These are phyloP conservation scores for Yamadazyma diddensiae DNA, from an alignment of 1,139 yeast genomes.

Conservation along the genomic window DNA sequence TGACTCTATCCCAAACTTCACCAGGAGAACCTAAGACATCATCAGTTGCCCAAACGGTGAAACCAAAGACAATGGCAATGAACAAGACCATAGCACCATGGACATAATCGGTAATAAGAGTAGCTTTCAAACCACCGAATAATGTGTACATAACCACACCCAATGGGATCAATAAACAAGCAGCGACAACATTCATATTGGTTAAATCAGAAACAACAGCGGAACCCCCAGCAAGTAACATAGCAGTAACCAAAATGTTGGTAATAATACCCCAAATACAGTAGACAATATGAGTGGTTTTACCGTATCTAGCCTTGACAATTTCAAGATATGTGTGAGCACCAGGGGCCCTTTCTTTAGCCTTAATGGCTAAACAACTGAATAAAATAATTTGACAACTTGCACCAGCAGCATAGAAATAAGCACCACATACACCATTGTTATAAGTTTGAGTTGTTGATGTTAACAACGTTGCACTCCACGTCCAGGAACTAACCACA, in stretches of 20 bases:
- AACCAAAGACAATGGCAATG: conserved; percentile 60
- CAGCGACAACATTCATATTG: conserved; percentile 81
- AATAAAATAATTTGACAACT: conserved; percentile 52
- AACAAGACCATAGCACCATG: conserved; percentile 66
- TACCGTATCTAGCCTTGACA: conserved; percentile 51
- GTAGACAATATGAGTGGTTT: conserved; percentile 61
- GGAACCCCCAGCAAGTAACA: conserved; percentile 84
- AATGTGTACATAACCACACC: conserved; percentile 82
- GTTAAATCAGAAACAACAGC: conserved; percentile 75
- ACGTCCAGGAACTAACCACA: conserved; percentile 90
- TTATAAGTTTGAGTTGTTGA: conserved; percentile 76
- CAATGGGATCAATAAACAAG: conserved; percentile 74
- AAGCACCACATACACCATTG: conserved; percentile 66
- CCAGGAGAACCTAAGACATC: conserved; percentile 78
- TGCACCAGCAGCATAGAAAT: conserved; percentile 51
- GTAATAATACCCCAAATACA: conserved; percentile 83
- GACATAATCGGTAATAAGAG: conserved; percentile 82
- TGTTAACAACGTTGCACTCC: conserved; percentile 84
- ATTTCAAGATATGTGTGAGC: conserved; percentile 60
- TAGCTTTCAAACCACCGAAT: conserved; percentile 88
- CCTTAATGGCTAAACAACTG: conserved; percentile 53
- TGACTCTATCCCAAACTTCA: conserved; percentile 67
- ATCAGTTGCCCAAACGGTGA: conserved; percentile 59
- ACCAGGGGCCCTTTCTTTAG: conserved; percentile 55
- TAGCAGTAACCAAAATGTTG: conserved; percentile 80